A percentile compares a stretch with the other conserved stretches of the same genome.
phyloP scores from a whole-genome alignment of 306 rosid species.

The Vicia villosa region DNA sequence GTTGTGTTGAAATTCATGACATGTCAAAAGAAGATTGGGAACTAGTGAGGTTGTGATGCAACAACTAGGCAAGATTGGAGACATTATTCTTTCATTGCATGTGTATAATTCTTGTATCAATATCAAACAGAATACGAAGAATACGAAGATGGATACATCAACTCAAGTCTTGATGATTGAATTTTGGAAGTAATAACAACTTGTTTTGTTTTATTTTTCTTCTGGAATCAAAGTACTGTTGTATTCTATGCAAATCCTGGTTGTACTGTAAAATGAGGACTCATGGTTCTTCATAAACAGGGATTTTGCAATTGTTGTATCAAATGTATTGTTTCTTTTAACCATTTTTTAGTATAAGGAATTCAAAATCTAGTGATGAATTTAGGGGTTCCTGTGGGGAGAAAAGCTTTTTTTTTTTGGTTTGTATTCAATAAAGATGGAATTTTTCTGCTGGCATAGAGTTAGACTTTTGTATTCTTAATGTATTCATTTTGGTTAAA shows the following conservation, averaged over 20 bases:
- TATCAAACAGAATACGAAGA: constrained; percentile 36
- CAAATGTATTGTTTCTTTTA: constrained; percentile 23
- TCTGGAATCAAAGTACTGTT: constrained; percentile 18
- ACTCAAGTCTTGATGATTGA: constrained; percentile 31
- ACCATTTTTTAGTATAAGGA: background rate
- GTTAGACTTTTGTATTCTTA: background rate
- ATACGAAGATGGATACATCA: constrained; percentile 29
- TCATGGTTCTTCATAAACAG: constrained; percentile 6
- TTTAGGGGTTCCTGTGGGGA: background rate
- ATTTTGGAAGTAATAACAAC: constrained; percentile 14
- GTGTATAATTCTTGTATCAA: constrained; percentile 44
- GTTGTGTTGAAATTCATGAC: constrained; percentile 59
- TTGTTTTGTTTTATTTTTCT: background rate
- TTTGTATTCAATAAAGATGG: background rate
- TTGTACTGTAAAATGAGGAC: constrained; percentile 32
- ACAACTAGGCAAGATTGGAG: constrained; percentile 32
- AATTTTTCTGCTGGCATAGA: background rate
- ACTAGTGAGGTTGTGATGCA: constrained; percentile 53
- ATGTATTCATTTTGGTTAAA: background rate
- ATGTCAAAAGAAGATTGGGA: constrained; percentile 92
- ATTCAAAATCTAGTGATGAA: background rate
- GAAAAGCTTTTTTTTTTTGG: background rate
- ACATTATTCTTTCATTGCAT: constrained; percentile 39
- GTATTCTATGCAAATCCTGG: constrained; percentile 35
- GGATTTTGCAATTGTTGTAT: constrained; percentile 35